Base-by-base conservation (phyloP, 106 monocot species). In the Phalaenopsis equestris region DNA sequence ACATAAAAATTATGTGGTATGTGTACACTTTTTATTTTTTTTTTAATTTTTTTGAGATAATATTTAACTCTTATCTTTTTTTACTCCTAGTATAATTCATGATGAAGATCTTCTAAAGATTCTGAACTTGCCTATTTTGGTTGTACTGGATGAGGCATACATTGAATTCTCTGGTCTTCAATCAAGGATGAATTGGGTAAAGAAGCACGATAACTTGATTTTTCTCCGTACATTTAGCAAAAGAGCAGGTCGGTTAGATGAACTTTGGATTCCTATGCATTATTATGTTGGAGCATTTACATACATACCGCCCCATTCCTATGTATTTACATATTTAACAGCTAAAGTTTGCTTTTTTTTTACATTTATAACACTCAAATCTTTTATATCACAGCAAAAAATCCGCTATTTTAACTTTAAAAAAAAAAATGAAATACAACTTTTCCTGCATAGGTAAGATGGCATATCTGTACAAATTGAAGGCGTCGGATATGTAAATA, bases 201-300 rank as follows among this genome's bases (percentile, higher is more conserved):
- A 91, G 88, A 91, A 88, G 80, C 93, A 99, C 84, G 99, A 99
- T 21, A 99, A 99, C 78, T 84, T 99, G 84, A 93, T 95, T 76
- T 91, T 99, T 42, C 93, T 99, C 14, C 88, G 99, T 14, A 99
- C 99, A 83, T 99, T 99, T 87, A 99, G 99, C 88, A 99, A 95
- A 87, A 78, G 99, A 90, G 99, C 99, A 80, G 99, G 99, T 97
- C 15, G 77, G 75, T 81, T 21, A 11, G 1, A 19, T 76, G 76
- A 76, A 23, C 42, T 76, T 15, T 76, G 42, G 37, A 74, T 43
- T 70, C 43, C 43, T 74, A n/a, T 74, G 18, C 15, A 42, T 52
- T 52, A 12, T 52, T 52, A 52, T 52, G 12, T 52, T 52, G 10
- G 30, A 30, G 30, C 30, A 30, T 30, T 30, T 30, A 30, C 30